These are phyloP conservation scores for Rhizoctonia solani DNA, from an alignment of 1,284 basidiomycete genomes.

Conservation along the genomic window DNA sequence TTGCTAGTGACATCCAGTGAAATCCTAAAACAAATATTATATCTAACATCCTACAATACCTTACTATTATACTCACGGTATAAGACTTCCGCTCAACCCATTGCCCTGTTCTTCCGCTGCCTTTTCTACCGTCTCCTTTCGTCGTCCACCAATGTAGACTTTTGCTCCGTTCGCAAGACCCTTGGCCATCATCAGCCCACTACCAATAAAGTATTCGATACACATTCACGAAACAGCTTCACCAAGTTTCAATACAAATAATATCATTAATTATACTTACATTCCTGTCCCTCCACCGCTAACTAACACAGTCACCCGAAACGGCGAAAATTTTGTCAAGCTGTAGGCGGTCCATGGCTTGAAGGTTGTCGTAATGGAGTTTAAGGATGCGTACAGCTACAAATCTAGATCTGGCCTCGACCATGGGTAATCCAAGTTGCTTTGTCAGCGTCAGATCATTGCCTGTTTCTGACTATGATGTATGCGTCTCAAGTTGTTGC, in stretches of 20 bases:
- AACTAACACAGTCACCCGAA: slow-evolving; percentile 67
- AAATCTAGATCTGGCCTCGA: too few species aligned
- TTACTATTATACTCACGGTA: slow-evolving; percentile 56
- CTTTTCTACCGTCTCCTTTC: slow-evolving; percentile 64
- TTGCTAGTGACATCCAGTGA: slow-evolving; percentile 72
- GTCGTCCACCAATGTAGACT: slow-evolving; percentile 79
- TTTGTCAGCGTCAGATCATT: too few species aligned
- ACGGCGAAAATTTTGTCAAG: slow-evolving; percentile 55
- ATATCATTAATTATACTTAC: slow-evolving; percentile 41
- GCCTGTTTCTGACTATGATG: too few species aligned
- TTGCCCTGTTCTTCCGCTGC: slow-evolving; percentile 45
- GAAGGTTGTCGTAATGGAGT: too few species aligned
- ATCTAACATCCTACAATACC: neutral
- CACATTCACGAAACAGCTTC: neutral
- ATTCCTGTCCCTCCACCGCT: slow-evolving; percentile 84
- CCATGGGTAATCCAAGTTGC: too few species aligned
- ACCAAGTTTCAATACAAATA: too few species aligned
- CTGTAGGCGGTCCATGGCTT: slow-evolving; percentile 9
- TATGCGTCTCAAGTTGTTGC: too few species aligned
- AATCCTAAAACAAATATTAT: slow-evolving; percentile 52
- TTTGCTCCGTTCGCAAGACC: slow-evolving; percentile 78
- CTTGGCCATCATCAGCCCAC: slow-evolving; percentile 69
- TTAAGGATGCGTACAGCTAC: too few species aligned
- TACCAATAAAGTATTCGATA: slow-evolving; percentile 7
- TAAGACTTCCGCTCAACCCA: slow-evolving; percentile 50